Percentiles rank a stretch among this genome's conserved stretches.
Conservation (phyloP, 2,329 filamentous ascomycete genomes). For the Orbilia ellipsospora region DNA sequence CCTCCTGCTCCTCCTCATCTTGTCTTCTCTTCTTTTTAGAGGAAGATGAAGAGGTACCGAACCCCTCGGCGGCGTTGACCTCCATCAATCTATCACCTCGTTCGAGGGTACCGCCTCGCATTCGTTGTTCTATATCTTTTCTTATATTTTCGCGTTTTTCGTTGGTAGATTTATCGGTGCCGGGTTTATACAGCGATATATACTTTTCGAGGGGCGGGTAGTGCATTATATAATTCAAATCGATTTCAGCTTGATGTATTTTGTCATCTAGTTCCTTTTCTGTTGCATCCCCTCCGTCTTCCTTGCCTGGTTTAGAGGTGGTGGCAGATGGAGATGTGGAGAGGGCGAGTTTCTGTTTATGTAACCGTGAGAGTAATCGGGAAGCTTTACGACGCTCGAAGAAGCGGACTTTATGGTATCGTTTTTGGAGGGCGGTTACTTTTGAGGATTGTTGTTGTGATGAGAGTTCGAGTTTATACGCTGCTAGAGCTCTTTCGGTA, state of each 20-base stretch:
- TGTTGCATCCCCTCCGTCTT: conserved; percentile 52
- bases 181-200: conserved; percentile 65
- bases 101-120: conserved; percentile 57
- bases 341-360: conserved; percentile 19
- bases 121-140: conserved; percentile 55
- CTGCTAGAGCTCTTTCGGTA: conserved; percentile 76
- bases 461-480: conserved; percentile 73
- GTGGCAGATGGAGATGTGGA: conserved; percentile 65
- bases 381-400: conserved; percentile 66
- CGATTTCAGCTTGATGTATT: conserved; percentile 77
- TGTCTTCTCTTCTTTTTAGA: conserved; percentile 6
- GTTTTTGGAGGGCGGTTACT: conserved; percentile 76
- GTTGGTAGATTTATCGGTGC: conserved; percentile 59
- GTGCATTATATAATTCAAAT: conserved; percentile 79
- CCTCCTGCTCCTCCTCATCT: conserved; percentile 54
- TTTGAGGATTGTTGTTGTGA: conserved; percentile 71
- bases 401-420: conserved; percentile 86
- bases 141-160: conserved; percentile 57
- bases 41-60: not conserved
- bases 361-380: conserved; percentile 34
- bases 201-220: conserved; percentile 78
- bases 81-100: conserved; percentile 31
- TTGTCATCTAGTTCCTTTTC: conserved; percentile 66
- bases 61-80: conserved; percentile 40
- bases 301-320: conserved; percentile 66